phyloP scores from a whole-genome alignment of 2,329 filamentous ascomycete genomes.

The Hymenoscyphus fructigenus region DNA sequence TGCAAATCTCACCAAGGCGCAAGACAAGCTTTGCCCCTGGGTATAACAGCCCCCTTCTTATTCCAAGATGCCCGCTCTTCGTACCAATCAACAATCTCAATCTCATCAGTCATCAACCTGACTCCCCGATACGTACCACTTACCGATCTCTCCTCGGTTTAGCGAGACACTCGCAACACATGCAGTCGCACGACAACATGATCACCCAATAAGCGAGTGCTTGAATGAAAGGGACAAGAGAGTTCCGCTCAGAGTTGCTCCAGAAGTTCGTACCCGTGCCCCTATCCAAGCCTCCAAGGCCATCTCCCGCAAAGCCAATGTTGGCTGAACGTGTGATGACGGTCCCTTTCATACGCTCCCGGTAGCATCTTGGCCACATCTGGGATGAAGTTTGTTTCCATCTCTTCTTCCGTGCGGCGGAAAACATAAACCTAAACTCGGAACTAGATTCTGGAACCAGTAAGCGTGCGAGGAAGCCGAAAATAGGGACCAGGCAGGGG shows the following conservation, averaged over 20 bases:
- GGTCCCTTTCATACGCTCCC: slow-evolving; percentile 18
- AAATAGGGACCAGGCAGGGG: neutral
- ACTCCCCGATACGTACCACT: too few species aligned
- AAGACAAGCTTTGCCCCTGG: neutral
- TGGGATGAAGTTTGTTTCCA: slow-evolving; percentile 15
- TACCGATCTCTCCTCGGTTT: too few species aligned
- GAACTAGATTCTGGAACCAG: slow-evolving; percentile 3
- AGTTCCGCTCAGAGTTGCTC: neutral
- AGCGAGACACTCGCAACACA: neutral
- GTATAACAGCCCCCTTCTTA: neutral
- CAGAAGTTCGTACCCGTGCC: neutral
- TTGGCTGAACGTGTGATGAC: neutral
- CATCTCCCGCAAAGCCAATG: neutral
- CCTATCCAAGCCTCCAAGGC: neutral
- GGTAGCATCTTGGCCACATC: slow-evolving; percentile 19
- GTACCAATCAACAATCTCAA: neutral
- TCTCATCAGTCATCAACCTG: neutral
- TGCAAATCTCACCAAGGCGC: neutral
- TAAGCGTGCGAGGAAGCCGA: neutral
- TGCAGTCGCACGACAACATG: neutral
- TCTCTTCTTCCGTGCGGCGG: slow-evolving; percentile 18
- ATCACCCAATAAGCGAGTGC: neutral
- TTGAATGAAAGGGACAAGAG: neutral
- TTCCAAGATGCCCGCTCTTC: neutral
- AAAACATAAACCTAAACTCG: slow-evolving; percentile 9